Percentiles rank a stretch among this genome's conserved stretches.
Conservation (phyloP, 306 rosid species). For the Fragaria ananassa region DNA sequence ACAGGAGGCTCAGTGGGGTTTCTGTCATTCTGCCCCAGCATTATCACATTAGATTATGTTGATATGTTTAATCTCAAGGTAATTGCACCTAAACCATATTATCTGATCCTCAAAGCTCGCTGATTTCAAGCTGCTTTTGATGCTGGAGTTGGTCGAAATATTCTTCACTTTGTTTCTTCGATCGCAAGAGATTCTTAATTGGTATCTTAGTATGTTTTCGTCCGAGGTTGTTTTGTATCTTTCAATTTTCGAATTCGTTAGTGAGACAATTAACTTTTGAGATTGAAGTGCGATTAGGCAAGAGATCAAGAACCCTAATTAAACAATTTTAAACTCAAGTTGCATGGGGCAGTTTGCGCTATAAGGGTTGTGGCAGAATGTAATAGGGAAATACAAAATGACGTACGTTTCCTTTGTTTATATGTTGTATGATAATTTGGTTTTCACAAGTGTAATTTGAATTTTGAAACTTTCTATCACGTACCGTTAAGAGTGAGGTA, state of each 20-base stretch:
- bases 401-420: too few species aligned
- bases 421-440: too few species aligned
- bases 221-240: not conserved
- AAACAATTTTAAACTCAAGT: not conserved
- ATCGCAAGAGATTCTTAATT: not conserved
- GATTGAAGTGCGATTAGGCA: not conserved
- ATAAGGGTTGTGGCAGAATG: not conserved
- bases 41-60: conserved; percentile 16
- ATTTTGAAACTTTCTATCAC: not conserved
- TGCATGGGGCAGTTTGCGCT: not conserved
- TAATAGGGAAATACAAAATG: not conserved
- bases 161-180: not conserved
- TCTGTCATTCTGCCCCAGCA: not conserved
- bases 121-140: conserved; percentile 14
- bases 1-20: conserved; percentile 4
- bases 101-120: not conserved
- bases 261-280: not conserved
- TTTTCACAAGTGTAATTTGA: not conserved
- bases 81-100: not conserved
- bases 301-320: not conserved
- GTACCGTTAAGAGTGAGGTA: too few species aligned
- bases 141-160: not conserved
- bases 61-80: conserved; percentile 1
- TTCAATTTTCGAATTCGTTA: not conserved
- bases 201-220: not conserved